Conservation (phyloP, 129 eudicot species). For the Kitagawia praeruptora region DNA sequence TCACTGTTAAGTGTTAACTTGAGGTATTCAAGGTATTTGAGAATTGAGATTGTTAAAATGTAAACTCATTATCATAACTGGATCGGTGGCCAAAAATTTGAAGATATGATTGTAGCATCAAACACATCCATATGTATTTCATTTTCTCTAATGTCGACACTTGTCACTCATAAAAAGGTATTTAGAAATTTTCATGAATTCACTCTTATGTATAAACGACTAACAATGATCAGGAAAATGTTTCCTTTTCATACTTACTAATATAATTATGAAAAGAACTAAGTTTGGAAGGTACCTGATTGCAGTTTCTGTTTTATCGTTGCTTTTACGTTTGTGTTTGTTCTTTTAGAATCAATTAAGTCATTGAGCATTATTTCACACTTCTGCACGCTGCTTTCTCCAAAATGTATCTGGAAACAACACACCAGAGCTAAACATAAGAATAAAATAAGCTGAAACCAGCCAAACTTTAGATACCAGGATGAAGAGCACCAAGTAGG, state of each 20-base stretch:
- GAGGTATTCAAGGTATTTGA: neutral
- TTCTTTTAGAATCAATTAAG: conserved; percentile 88
- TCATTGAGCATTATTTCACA: conserved; percentile 99
- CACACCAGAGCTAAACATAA: conserved; percentile 6
- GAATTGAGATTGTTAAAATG: neutral
- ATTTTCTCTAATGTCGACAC: conserved; percentile 33
- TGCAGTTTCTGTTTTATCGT: conserved; percentile 54
- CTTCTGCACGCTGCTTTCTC: conserved; percentile 95
- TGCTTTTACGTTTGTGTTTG: conserved; percentile 77
- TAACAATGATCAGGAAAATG: neutral
- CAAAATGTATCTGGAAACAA: conserved; percentile 82
- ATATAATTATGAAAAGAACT: neutral
- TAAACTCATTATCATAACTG: conserved; percentile 37
- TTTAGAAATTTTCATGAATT: neutral
- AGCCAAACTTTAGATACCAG: neutral
- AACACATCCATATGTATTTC: conserved; percentile 50
- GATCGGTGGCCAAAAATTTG: conserved; percentile 99
- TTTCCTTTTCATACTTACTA: neutral
- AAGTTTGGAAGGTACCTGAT: conserved; percentile 34
- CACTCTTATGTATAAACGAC: neutral
- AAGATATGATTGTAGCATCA: conserved; percentile 81
- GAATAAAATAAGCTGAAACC: neutral
- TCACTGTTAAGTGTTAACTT: neutral
- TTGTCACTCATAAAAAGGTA: conserved; percentile 22
- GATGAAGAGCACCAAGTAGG: neutral